Evolutionary conservation across 345 rosid species (phyloP), one percentile per base, ranked within the genome.

Genomic region (Citropsis articulata): DNA sequence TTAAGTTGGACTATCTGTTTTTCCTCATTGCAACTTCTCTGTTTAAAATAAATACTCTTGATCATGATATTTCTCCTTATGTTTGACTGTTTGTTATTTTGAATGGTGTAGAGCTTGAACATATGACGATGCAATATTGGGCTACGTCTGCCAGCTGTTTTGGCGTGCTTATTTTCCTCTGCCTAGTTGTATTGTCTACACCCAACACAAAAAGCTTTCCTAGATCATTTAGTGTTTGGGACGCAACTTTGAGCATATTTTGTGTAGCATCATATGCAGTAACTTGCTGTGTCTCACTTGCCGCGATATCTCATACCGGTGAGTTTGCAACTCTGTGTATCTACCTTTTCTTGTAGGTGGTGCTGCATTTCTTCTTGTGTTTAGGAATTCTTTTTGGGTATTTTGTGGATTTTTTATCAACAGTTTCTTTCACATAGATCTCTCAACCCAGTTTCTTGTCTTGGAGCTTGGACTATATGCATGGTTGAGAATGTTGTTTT

Each of bases 51-150:
- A 75, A 31, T 30, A 28, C 31, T 27, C 14, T 64, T 71, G 56
- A 53, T 35, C 55, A 69, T 65, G 7, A 48, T 27, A 12, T 57
- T 25, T 69, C 21, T 68, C 42, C 48, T 63, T 63, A 14, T 70
- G 62, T 56, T 57, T 83, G 33, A 74, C 79, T 36, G 45, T 40
- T 12, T 76, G 76, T 57, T 22, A 22, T 9, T 69, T 48, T 79
- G 31, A 69, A 6, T 35, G 76, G 42, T 80, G 71, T 87, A 91
- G 98, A 90, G 85, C 84, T 93, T 73, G 77, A 85, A 66, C 89
- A 91, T 83, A 78, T 87, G 82, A 88, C 88, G 36, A 83, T 93
- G 97, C 94, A 92, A 72, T 93, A 89, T 78, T 95, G 97, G 95
- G 90, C 92, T 25, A 84, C 94, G 9, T 86, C 88, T 16, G 91